These are phyloP conservation scores for Tylopilus cervinicoccineus DNA, from an alignment of 768 basidiomycete genomes.

Conservation along the genomic window DNA sequence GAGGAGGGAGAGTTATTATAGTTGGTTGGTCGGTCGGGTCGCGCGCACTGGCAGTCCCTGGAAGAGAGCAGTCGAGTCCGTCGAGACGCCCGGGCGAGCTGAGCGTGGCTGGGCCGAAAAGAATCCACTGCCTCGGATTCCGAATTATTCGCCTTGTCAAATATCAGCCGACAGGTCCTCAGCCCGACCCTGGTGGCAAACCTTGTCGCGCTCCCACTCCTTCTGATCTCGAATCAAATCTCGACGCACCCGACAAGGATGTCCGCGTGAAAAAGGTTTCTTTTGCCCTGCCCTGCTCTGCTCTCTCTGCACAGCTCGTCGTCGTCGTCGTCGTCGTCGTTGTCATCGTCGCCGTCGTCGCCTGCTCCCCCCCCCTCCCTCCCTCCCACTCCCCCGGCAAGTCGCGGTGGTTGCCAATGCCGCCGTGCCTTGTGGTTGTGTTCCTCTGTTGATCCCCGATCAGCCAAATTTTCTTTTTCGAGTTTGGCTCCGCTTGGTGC, in stretches of 20 bases:
- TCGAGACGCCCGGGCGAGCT: constrained; percentile 24
- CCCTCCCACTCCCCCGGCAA: constrained; percentile 20
- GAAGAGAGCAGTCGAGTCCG: too few species aligned
- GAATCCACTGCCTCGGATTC: constrained; percentile 38
- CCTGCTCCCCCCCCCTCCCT: constrained; percentile 2
- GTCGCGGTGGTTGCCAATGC: constrained; percentile 26
- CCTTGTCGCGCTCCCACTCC: constrained; percentile 22
- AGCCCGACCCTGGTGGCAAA: constrained; percentile 35
- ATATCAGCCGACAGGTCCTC: constrained; percentile 33
- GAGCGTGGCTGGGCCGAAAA: constrained; percentile 24
- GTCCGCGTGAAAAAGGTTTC: too few species aligned
- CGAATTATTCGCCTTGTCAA: constrained; percentile 47
- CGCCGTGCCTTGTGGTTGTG: constrained; percentile 30
- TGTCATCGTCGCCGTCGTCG: neutral
- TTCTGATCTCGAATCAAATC: constrained; percentile 33
- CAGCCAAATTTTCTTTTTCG: constrained; percentile 38
- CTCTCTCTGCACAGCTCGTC: too few species aligned
- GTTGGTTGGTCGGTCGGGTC: too few species aligned
- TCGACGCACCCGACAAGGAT: constrained; percentile 23
- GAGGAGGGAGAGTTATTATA: constrained; percentile 34
- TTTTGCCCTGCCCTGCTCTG: too few species aligned
- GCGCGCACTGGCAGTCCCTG: constrained; percentile 14
- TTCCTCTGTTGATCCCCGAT: constrained; percentile 61
- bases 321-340: too few species aligned
- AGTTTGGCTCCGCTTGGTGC: constrained; percentile 30